These are phyloP conservation scores for Arabidopsis lyrata DNA, from an alignment of 441 rosid genomes.

Conservation along the genomic window DNA sequence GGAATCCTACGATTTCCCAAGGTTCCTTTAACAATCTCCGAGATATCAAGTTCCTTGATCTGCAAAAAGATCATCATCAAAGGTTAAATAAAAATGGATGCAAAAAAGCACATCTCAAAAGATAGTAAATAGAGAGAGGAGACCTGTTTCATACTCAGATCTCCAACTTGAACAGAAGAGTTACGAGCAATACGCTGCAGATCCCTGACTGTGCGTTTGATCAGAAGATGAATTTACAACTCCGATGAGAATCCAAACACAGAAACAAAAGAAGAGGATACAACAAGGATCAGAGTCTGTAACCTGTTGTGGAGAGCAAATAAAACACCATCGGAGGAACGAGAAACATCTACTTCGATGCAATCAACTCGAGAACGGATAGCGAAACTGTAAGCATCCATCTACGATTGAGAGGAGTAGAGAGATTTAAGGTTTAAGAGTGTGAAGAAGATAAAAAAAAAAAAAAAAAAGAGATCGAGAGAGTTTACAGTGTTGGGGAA, in stretches of 20 bases:
- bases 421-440: constrained; percentile 25
- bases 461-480: constrained; percentile 17
- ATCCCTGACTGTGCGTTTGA: constrained; percentile 81
- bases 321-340: constrained; percentile 85
- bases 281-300: constrained; percentile 6
- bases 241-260: constrained; percentile 35
- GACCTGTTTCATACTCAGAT: constrained; percentile 82
- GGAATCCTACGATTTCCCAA: constrained; percentile 60
- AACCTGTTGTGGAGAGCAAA: constrained; percentile 97
- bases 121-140: no score
- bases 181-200: constrained; percentile 91
- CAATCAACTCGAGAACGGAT: constrained; percentile 84
- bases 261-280: not conserved
- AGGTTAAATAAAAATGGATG: no score
- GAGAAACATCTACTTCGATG: constrained; percentile 94
- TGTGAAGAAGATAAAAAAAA: not conserved
- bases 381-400: constrained; percentile 78
- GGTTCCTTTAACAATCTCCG: constrained; percentile 50
- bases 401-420: constrained; percentile 47
- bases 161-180: constrained; percentile 73
- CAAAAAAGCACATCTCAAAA: no score
- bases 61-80: constrained; percentile 54
- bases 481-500: constrained; percentile 83
- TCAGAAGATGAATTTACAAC: constrained; percentile 10
- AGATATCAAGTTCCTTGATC: constrained; percentile 65